Conservation (phyloP, 1,284 basidiomycete species). For the Heterobasidion parviporum region DNA sequence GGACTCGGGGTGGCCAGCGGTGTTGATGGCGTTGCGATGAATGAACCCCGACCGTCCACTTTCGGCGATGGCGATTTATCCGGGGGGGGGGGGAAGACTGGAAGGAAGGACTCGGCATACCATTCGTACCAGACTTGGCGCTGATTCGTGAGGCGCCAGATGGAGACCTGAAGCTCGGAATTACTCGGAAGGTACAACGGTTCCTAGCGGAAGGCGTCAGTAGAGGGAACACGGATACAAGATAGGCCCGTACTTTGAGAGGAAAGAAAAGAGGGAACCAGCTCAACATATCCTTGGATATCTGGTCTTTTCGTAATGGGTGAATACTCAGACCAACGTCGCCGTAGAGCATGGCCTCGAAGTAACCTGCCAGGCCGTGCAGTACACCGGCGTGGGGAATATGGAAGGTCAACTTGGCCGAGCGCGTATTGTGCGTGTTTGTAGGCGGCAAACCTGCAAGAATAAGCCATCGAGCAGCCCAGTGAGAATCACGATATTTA, state of each 20-base stretch:
- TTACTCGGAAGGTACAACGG: slow-evolving; percentile 90
- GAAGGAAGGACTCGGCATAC: slow-evolving; percentile 88
- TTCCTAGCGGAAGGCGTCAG: slow-evolving; percentile 40
- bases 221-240: not conserved
- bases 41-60: slow-evolving; percentile 17
- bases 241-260: slow-evolving; percentile 50
- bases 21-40: slow-evolving; percentile 26
- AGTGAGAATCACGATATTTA: slow-evolving; percentile 3
- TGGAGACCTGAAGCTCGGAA: slow-evolving; percentile 86
- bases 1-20: slow-evolving; percentile 50
- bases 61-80: slow-evolving; percentile 7
- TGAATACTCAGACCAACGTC: slow-evolving; percentile 91
- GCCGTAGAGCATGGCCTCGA: slow-evolving; percentile 90
- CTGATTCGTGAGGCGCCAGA: slow-evolving; percentile 90
- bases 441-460: slow-evolving; percentile 68
- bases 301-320: slow-evolving; percentile 74
- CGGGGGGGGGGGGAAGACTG: slow-evolving; percentile 28
- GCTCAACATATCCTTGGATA: slow-evolving; percentile 93
- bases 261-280: slow-evolving; percentile 99
- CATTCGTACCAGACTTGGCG: slow-evolving; percentile 98
- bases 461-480: not conserved
- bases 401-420: slow-evolving; percentile 78
- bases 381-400: slow-evolving; percentile 93
- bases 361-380: slow-evolving; percentile 97
- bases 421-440: slow-evolving; percentile 83